phyloP scores from a whole-genome alignment of 805 yeast species.

The Metschnikowia matae region DNA sequence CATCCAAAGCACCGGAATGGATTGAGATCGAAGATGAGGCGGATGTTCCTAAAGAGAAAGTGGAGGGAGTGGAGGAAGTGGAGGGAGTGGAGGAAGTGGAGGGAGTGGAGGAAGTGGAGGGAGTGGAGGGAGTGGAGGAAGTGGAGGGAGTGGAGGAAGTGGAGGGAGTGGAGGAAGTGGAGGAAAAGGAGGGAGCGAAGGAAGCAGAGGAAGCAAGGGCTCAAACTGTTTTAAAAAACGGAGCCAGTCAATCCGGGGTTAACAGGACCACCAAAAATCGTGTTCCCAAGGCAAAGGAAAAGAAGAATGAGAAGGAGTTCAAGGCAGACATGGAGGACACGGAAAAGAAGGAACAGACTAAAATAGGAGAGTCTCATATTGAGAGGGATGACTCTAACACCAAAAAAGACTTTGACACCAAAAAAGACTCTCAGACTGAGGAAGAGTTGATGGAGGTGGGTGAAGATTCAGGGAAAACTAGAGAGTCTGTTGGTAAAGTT shows the following conservation, averaged over 20 bases:
- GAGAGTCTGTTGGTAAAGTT: background rate
- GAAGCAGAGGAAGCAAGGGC: background rate
- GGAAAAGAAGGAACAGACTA: no score
- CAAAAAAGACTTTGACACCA: no score
- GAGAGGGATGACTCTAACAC: no score
- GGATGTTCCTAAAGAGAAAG: background rate
- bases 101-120: background rate
- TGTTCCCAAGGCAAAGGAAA: no score
- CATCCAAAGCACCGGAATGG: conserved; percentile 3
- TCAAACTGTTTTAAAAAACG: no score
- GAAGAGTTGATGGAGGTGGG: no score
- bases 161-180: background rate
- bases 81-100: background rate
- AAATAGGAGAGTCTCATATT: no score
- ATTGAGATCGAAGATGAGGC: background rate
- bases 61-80: background rate
- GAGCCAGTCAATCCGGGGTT: no score
- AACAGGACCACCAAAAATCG: no score
- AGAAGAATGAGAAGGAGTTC: background rate
- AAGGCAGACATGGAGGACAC: no score
- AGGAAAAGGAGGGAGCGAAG: background rate
- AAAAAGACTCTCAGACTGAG: no score
- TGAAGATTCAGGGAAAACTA: background rate
- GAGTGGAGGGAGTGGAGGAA: background rate
- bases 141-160: background rate